Conservation (phyloP, 2,329 filamentous ascomycete genomes). For the Fusarium circinatum region DNA sequence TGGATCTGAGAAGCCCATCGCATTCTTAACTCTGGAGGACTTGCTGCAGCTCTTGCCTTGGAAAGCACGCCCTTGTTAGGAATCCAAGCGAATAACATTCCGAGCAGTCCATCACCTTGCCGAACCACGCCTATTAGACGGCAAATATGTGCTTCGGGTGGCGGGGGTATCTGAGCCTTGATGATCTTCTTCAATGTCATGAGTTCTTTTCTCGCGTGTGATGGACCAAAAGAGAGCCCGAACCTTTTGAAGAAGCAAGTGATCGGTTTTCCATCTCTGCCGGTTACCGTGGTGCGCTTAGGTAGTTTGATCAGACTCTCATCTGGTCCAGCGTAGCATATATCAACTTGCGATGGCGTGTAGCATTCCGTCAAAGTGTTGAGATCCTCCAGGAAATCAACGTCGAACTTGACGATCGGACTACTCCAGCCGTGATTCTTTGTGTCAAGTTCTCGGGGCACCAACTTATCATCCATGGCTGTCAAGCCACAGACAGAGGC, state of each 20-base stretch:
- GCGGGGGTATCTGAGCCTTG: fast-evolving
- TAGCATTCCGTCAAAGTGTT: not conserved
- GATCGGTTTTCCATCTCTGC: not conserved
- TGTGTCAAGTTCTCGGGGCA: fast-evolving
- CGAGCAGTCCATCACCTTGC: not conserved
- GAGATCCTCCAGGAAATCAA: not conserved
- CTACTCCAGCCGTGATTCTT: not conserved
- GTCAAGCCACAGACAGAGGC: fast-evolving
- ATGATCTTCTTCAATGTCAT: not conserved
- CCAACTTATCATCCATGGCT: not conserved
- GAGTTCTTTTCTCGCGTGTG: not conserved
- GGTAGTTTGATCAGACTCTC: not conserved
- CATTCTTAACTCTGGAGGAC: not conserved
- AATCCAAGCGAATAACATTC: not conserved
- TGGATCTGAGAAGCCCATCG: not conserved
- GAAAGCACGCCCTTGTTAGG: not conserved
- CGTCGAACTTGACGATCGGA: not conserved
- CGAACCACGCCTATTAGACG: fast-evolving
- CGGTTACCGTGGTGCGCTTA: fast-evolving
- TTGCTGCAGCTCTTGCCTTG: not conserved
- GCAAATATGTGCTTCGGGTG: not conserved
- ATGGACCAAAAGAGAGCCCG: not conserved
- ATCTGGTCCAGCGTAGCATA: not conserved
- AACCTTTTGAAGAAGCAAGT: not conserved
- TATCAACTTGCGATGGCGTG: not conserved